These are phyloP conservation scores for Striga hermonthica DNA, from an alignment of 305 asterid species.

Conservation along the genomic window DNA sequence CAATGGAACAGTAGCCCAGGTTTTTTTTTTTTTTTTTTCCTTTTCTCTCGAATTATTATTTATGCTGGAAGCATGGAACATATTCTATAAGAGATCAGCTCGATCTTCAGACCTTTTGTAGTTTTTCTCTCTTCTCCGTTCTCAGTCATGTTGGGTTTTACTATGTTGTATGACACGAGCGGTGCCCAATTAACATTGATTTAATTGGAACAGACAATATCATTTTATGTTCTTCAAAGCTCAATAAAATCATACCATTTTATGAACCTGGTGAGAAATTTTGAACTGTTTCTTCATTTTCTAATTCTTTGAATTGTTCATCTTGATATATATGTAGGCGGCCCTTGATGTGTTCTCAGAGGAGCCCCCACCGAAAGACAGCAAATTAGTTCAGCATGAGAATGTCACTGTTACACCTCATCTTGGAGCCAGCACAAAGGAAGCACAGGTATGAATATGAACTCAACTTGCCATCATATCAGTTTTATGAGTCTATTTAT, in stretches of 20 bases:
- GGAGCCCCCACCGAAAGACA: conserved; percentile 73
- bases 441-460: conserved; percentile 61
- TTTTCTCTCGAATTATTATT: neutral
- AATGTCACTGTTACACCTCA: conserved; percentile 82
- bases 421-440: conserved; percentile 94
- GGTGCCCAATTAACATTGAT: neutral
- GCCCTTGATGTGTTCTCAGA: conserved; percentile 82
- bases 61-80: neutral
- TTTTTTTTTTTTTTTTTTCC: neutral
- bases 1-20: conserved; percentile 75
- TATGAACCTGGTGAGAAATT: no score
- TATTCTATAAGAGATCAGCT: neutral
- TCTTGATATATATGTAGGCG: conserved; percentile 44
- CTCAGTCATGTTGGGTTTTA: neutral
- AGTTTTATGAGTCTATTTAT: neutral
- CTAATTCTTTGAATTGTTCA: conserved; percentile 1
- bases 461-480: conserved; percentile 12
- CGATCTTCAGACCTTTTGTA: neutral
- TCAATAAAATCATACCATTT: no score
- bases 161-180: neutral
- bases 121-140: neutral
- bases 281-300: neutral
- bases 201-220: neutral
- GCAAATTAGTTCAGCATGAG: conserved; percentile 66
- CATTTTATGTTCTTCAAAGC: no score